phyloP scores from a whole-genome alignment of 352 stramenopile species.

The Pythium pectinolyticum region DNA sequence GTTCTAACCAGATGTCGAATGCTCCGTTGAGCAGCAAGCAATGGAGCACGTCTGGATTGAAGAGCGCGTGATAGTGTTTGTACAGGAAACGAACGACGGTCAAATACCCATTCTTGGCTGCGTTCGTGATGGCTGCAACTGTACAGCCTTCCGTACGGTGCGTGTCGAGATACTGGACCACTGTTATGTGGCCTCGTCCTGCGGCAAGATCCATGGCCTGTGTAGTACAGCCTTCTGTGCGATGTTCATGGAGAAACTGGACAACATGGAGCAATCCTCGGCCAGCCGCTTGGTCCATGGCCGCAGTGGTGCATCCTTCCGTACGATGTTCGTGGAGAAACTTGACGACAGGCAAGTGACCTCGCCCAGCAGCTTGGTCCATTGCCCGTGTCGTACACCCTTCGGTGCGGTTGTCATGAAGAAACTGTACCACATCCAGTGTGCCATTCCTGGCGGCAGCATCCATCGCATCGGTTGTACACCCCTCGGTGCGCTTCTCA shows the following conservation, averaged over 20 bases:
- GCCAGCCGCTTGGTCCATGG: not conserved
- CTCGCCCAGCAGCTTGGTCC: too few species aligned
- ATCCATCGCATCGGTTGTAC: too few species aligned
- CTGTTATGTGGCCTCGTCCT: not conserved
- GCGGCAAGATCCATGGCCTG: not conserved
- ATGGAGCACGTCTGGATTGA: not conserved
- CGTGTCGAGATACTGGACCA: not conserved
- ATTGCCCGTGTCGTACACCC: not conserved
- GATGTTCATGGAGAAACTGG: not conserved
- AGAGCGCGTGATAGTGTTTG: not conserved
- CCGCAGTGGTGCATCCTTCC: not conserved
- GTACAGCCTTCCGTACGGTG: slow-evolving; percentile 2
- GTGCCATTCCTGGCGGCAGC: too few species aligned
- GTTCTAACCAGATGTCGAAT: not conserved
- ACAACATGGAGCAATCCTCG: not conserved
- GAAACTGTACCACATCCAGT: too few species aligned
- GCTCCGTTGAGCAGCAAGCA: not conserved
- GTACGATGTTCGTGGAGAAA: too few species aligned
- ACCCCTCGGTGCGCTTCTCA: too few species aligned
- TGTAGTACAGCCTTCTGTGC: not conserved
- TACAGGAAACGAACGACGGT: not conserved
- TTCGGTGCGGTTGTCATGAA: not conserved
- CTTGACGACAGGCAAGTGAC: too few species aligned
- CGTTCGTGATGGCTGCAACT: not conserved
- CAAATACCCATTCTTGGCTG: not conserved